Evolutionary conservation across 331 rosid species (phyloP), one percentile per base, ranked within the genome.

Genomic region (Erythrophleum ivorense): DNA sequence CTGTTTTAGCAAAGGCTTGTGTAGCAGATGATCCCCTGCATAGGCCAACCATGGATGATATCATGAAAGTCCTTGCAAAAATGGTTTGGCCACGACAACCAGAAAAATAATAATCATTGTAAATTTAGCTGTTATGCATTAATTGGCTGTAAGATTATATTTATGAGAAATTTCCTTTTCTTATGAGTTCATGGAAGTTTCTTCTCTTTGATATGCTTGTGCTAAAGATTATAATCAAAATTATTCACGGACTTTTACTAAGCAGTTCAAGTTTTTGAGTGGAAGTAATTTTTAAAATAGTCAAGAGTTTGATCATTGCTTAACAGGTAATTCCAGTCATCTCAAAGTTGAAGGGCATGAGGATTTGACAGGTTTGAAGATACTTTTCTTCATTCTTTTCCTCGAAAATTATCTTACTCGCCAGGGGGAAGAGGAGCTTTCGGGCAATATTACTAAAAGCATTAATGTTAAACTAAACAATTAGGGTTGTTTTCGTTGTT

Each of bases 31-130:
- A 91, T 64, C 93, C 91, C n/a, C 64, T 82, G 79, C 89, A 57
- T 75, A 83, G 93, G 64, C 95, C 97, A 43, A 82, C 86, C 5
- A 89, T 89, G 82, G 89, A 92, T 80, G 95, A 89, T 77, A 89
- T 89, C 78, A 89, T 91, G 80, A 91, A 88, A 82, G 92, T 92
- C 64, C 88, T 91, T 1, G 81, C 85, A 21, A 89, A 84, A 88
- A 86, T 88, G 90, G 88, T 75, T 67, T 88, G 83, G 76, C 50
- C 46, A 52, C 72, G 45, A 34, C 52, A 45, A 41, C 43, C 62
- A 71, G 80, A 40, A 49, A 73, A 55, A 69, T 34, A 68, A 79
- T 48, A 75, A 78, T 33, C 31, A 8, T 62, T 41, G 34, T 12
- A n/a, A 59, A 60, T 38, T 86, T 78, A 29, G 50, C 13, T 48